Evolutionary conservation across 1,284 basidiomycete genomes (phyloP).

Genomic region (Sporisorium iseilematis-ciliati): DNA sequence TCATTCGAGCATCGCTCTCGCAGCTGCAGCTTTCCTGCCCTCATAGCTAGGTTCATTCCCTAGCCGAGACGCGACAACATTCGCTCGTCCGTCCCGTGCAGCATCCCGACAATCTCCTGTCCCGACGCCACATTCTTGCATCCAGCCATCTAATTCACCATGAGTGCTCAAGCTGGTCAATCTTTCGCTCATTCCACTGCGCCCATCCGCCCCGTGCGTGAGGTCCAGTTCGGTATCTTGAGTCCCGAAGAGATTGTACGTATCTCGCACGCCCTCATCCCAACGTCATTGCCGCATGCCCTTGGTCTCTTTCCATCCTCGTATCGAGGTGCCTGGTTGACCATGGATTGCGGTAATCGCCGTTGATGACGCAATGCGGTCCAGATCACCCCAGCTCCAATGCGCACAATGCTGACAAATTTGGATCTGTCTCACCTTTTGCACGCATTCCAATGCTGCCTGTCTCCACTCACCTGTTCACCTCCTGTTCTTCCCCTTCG

Average conservation of each 20-base stretch:
- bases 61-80: background rate
- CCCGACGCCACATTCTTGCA: no score
- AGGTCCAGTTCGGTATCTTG: slow-evolving; percentile 99
- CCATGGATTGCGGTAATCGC: background rate
- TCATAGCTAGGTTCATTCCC: background rate
- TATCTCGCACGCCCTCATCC: slow-evolving; percentile 30
- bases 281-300: slow-evolving; percentile 1
- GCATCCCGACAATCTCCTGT: background rate
- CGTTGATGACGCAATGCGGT: slow-evolving; percentile 6
- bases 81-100: background rate
- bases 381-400: slow-evolving; percentile 13
- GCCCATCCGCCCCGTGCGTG: slow-evolving; percentile 83
- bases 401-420: slow-evolving; percentile 19
- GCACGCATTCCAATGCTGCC: background rate
- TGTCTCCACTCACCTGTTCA: slow-evolving; percentile 5
- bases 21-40: background rate
- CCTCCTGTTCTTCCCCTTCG: background rate
- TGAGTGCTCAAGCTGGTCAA: slow-evolving; percentile 58
- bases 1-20: background rate
- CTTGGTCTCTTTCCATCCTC: background rate
- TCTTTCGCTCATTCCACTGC: slow-evolving; percentile 84
- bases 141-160: slow-evolving; percentile 16
- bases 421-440: slow-evolving; percentile 1
- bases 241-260: slow-evolving; percentile 94
- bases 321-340: background rate